These are phyloP conservation scores for Globisporangium spiculum DNA, from an alignment of 352 stramenopile genomes.

Conservation along the genomic window DNA sequence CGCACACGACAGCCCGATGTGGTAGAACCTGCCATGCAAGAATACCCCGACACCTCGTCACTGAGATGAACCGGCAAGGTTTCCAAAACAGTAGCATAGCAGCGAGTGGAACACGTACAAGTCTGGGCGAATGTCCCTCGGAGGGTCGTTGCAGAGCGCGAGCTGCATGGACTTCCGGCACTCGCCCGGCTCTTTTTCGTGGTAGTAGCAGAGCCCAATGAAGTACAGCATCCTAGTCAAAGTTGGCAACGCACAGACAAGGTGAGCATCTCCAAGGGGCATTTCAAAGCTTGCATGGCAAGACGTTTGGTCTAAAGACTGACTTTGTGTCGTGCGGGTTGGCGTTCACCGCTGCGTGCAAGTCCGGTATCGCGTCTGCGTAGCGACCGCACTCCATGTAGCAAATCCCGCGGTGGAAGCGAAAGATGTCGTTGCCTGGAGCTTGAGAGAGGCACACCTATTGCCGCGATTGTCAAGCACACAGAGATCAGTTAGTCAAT, in stretches of 20 bases:
- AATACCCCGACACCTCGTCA: not conserved
- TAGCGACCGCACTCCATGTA: constrained; percentile 53
- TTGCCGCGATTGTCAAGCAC: not conserved
- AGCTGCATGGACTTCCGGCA: constrained; percentile 46
- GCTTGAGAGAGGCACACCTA: constrained; percentile 39
- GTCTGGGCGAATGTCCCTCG: constrained; percentile 40
- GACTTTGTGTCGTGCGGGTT: constrained; percentile 33
- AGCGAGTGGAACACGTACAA: constrained; percentile 36
- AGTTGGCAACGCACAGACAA: not conserved
- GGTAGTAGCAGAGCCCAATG: constrained; percentile 61
- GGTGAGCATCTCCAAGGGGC: not conserved
- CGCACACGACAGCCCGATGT: constrained; percentile 59
- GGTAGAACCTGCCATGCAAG: constrained; percentile 51
- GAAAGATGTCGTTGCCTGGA: constrained; percentile 57
- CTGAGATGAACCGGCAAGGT: not conserved
- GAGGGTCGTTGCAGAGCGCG: constrained; percentile 30
- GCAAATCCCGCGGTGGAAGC: constrained; percentile 62
- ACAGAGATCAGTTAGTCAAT: not conserved
- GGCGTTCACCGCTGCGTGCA: constrained; percentile 38
- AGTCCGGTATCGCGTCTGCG: constrained; percentile 44
- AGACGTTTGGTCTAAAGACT: not conserved
- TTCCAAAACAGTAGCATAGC: not conserved
- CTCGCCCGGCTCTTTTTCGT: constrained; percentile 42
- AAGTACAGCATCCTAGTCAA: constrained; percentile 52
- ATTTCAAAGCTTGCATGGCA: not conserved